These are phyloP conservation scores for Microbotryum saponariae DNA, from an alignment of 1,284 basidiomycete species.

Conservation along the genomic window DNA sequence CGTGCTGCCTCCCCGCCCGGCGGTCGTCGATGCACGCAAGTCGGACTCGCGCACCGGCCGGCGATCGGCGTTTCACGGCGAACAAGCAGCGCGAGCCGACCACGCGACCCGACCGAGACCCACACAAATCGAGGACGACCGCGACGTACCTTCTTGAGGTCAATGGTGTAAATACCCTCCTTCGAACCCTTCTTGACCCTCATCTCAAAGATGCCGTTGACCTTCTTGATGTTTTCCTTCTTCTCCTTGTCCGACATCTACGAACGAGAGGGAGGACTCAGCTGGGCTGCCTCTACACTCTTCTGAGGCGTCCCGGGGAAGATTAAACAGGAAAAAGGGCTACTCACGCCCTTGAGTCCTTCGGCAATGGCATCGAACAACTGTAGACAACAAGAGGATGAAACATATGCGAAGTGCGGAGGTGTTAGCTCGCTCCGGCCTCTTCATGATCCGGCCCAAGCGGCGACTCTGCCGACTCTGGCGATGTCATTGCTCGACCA, in stretches of 20 bases:
- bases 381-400: conserved; percentile 18
- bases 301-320: neutral
- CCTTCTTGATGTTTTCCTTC: conserved; percentile 34
- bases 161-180: conserved; percentile 46
- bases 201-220: conserved; percentile 37
- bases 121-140: neutral
- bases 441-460: neutral
- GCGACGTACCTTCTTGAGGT: conserved; percentile 67
- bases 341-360: conserved; percentile 21
- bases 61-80: neutral
- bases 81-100: neutral
- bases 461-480: neutral
- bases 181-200: conserved; percentile 40
- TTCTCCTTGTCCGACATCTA: conserved; percentile 32
- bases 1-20: no score
- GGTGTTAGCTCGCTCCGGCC: neutral
- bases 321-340: accelerated
- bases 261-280: neutral
- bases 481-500: neutral
- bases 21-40: no score
- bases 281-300: neutral
- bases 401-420: neutral
- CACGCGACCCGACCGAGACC: neutral
- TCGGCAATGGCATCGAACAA: conserved; percentile 32
- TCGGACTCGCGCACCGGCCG: no score